Evolutionary conservation across 352 stramenopile species (phyloP), one percentile per base, ranked within the genome.

Genomic region (Pythium vanterpoolii): DNA sequence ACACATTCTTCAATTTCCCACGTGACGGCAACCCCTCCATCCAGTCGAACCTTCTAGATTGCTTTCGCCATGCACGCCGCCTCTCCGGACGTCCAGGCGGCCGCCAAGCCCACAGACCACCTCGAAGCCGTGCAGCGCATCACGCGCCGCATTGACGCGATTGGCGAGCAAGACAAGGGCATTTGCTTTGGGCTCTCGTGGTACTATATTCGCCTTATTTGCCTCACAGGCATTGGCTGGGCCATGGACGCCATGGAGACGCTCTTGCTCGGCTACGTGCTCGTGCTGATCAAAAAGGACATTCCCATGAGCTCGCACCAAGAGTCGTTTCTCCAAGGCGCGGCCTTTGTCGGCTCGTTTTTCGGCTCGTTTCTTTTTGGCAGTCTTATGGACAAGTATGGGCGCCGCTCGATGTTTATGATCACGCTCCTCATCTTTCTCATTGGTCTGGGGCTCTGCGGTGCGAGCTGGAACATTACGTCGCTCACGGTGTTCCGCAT

Each of bases 221-320:
- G 86, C 36, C 68, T 89, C 30, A 79, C 79, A 18, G 82, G 82
- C 33, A 52, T 89, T 33, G 74, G 76, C 52, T 91, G 82, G 82
- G 82, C 82, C 47, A 84, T 91, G 63, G 74, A 91, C 61, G 78
- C 82, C 39, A 87, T 87, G 75, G 79, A 89, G 64, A 87, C 74
- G 24, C 84, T 89, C 48, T 50, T 90, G 45, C 88, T 90, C 51
- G 85, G 66, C 21, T 90, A 88, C 71, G 71, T 71, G 40, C 54
- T 59, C 11, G 16, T 14, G 18, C 63, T 83, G 51, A 83, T 86
- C 47, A 45, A 18, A 3, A 44, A 73, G 27, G 76, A 87, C 62
- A 84, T 87, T 30, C n/a, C 64, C 11, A 62, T 70, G 65, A 74
- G 66, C 40, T 27, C 56, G 10, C 59, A 65, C 23, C 62, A 85